Conservation (phyloP, 1,139 yeast genomes). For the Candida neerlandica region DNA sequence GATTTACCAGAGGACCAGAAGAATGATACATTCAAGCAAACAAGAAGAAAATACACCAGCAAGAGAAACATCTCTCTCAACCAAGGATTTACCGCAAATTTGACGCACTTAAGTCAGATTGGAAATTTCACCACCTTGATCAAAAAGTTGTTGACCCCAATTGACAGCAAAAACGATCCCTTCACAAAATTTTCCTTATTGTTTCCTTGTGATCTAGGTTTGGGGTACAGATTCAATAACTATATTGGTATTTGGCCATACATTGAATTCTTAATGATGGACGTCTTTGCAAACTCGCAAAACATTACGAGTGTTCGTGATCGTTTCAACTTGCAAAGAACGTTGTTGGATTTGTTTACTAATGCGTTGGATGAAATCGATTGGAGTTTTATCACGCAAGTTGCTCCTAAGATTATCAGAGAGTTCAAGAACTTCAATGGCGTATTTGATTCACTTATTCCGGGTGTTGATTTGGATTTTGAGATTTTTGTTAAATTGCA, state of each 20-base stretch:
- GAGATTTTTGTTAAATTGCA: constrained; percentile 52
- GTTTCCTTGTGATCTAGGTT: constrained; percentile 69
- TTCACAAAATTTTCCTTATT: constrained; percentile 47
- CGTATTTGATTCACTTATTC: constrained; percentile 39
- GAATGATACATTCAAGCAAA: constrained; percentile 11
- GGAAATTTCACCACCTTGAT: constrained; percentile 63
- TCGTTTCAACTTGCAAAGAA: constrained; percentile 51
- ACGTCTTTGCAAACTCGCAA: constrained; percentile 56
- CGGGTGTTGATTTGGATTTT: constrained; percentile 27
- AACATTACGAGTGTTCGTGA: constrained; percentile 35
- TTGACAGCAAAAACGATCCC: constrained; percentile 26
- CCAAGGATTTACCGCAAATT: constrained; percentile 36
- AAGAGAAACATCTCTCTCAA: constrained; percentile 34
- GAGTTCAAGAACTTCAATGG: constrained; percentile 50
- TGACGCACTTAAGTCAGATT: constrained; percentile 54
- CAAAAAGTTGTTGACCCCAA: constrained; percentile 33
- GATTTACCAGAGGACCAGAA: constrained; percentile 16
- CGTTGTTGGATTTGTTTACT: constrained; percentile 53
- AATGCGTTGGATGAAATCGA: constrained; percentile 63
- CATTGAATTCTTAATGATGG: constrained; percentile 67
- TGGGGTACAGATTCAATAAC: constrained; percentile 50
- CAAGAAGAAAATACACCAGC: constrained; percentile 22
- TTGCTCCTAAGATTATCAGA: constrained; percentile 30
- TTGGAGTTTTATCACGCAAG: constrained; percentile 57
- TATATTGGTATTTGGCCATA: constrained; percentile 78